Evolutionary conservation across 169 alveolate genomes (phyloP).

Genomic region (Toxoplasma gondii): DNA sequence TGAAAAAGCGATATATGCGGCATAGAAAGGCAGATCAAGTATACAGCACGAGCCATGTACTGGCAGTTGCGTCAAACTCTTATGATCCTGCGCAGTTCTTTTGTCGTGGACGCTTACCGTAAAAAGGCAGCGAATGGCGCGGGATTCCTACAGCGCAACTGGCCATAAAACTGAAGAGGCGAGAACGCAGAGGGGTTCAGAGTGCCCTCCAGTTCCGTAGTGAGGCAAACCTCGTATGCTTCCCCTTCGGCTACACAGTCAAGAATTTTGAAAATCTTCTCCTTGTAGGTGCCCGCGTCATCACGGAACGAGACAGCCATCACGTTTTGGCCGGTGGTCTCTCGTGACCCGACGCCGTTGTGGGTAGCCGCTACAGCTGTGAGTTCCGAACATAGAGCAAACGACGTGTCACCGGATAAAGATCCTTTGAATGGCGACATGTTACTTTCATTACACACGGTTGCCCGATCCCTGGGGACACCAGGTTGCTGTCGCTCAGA

Average conservation of each 20-base stretch:
- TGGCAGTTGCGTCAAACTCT: too few species aligned
- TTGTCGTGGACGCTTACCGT: slow-evolving; percentile 3
- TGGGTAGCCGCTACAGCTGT: too few species aligned
- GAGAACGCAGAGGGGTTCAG: neutral
- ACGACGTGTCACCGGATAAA: too few species aligned
- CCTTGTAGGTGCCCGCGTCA: neutral
- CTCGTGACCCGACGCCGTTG: neutral
- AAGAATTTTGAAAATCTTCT: neutral
- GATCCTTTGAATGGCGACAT: too few species aligned
- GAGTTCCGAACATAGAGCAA: too few species aligned
- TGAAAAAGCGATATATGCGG: too few species aligned
- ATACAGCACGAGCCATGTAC: too few species aligned
- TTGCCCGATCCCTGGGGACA: too few species aligned
- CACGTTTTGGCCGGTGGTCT: neutral
- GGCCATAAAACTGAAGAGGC: slow-evolving; percentile 41
- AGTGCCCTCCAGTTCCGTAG: slow-evolving; percentile 60
- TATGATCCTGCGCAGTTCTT: too few species aligned
- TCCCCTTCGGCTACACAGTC: slow-evolving; percentile 66
- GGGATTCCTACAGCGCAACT: slow-evolving; percentile 63
- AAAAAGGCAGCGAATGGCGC: slow-evolving; percentile 60
- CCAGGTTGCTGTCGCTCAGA: too few species aligned
- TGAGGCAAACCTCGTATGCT: slow-evolving; percentile 75
- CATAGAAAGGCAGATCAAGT: too few species aligned
- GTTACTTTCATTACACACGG: too few species aligned
- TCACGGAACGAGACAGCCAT: neutral